Evolutionary conservation across 352 stramenopile genomes (phyloP).

Genomic region (Phytopythium ostracodes): DNA sequence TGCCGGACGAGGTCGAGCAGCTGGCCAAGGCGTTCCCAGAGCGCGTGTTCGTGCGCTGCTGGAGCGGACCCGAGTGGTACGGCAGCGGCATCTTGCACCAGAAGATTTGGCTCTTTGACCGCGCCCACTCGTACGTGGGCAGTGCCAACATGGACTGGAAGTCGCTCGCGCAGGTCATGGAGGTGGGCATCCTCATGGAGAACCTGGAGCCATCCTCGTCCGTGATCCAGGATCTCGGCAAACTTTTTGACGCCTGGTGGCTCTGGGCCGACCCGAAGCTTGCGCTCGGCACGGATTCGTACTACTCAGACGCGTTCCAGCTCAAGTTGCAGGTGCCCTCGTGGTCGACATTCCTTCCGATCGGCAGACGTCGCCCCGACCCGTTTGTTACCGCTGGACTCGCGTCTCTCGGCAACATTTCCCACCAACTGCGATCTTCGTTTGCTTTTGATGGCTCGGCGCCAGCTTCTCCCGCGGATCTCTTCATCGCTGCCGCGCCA

Average conservation of each 20-base stretch:
- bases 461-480: slow-evolving; percentile 11
- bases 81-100: slow-evolving; percentile 78
- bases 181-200: slow-evolving; percentile 68
- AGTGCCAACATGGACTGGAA: slow-evolving; percentile 89
- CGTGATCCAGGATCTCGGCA: slow-evolving; percentile 50
- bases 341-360: slow-evolving; percentile 54
- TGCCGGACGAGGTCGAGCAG: slow-evolving; percentile 58
- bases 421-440: slow-evolving; percentile 37
- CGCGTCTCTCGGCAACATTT: slow-evolving; percentile 41
- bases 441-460: slow-evolving; percentile 8
- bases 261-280: slow-evolving; percentile 38
- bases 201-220: slow-evolving; percentile 26
- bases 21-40: slow-evolving; percentile 26
- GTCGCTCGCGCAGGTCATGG: slow-evolving; percentile 79
- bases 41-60: slow-evolving; percentile 47
- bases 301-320: slow-evolving; percentile 61
- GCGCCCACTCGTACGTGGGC: slow-evolving; percentile 60
- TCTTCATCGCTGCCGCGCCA: slow-evolving; percentile 67
- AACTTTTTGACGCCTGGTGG: slow-evolving; percentile 77
- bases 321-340: slow-evolving; percentile 45
- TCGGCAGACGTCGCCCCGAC: slow-evolving; percentile 23
- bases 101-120: slow-evolving; percentile 79
- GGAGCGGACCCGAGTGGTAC: slow-evolving; percentile 69
- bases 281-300: slow-evolving; percentile 26
- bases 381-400: slow-evolving; percentile 51